Evolutionary conservation across 139 green algal genomes (phyloP).

Genomic region (Ettlia oleoabundans): DNA sequence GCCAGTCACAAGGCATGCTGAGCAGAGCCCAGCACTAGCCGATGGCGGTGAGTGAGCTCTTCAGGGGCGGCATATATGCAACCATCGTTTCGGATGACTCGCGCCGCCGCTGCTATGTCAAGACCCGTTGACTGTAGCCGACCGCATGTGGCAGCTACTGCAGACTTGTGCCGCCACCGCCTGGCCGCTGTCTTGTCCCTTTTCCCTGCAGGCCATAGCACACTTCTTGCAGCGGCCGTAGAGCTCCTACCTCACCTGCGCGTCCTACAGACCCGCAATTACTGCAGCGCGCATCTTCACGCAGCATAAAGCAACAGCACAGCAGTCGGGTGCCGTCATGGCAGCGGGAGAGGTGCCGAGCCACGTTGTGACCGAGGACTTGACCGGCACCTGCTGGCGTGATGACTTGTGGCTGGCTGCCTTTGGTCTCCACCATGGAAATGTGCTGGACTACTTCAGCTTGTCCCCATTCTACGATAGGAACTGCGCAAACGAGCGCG

Average conservation of each 20-base stretch:
- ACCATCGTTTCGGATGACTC: no score
- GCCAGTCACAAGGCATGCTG: no score
- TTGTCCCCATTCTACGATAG: slow-evolving; percentile 85
- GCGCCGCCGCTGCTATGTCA: no score
- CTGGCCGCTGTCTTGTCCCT: no score
- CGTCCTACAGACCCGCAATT: neutral
- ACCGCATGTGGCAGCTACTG: no score
- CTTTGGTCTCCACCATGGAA: slow-evolving; percentile 58
- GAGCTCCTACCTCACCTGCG: neutral
- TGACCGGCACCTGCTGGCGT: slow-evolving; percentile 48
- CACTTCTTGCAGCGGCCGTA: no score
- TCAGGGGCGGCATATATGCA: no score
- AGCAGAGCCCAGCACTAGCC: no score
- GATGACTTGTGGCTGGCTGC: slow-evolving; percentile 57
- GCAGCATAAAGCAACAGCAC: neutral
- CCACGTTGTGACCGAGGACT: slow-evolving; percentile 21
- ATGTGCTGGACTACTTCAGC: slow-evolving; percentile 86
- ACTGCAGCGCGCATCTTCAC: neutral
- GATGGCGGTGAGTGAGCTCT: no score
- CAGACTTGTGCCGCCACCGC: no score
- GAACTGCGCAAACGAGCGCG: slow-evolving; percentile 75
- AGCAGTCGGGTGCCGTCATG: neutral
- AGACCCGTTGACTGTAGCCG: no score
- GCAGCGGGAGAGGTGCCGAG: neutral
- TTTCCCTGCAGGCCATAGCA: no score